Percentiles rank a stretch among this genome's conserved stretches.
Conservation (phyloP, 352 stramenopile species). For the Phytophthora hybrid region DNA sequence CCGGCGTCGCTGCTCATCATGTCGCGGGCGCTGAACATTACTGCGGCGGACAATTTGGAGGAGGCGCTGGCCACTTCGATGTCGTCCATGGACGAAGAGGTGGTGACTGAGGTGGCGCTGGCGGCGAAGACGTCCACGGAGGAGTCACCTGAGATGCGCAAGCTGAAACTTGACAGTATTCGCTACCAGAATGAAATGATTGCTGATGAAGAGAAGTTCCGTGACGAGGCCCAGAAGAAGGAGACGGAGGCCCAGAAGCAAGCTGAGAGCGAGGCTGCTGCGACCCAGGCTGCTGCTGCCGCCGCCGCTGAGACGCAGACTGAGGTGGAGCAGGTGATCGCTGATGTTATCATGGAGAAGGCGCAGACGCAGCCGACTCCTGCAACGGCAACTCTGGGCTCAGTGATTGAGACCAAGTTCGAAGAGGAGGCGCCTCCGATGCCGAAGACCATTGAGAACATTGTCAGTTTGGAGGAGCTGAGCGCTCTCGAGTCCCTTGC, state of each 20-base stretch:
- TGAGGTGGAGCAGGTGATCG: slow-evolving; percentile 45
- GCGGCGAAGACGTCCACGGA: slow-evolving; percentile 75
- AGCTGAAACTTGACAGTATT: slow-evolving; percentile 92
- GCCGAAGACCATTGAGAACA: slow-evolving; percentile 75
- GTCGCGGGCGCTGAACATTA: slow-evolving; percentile 97
- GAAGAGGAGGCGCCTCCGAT: slow-evolving; percentile 34
- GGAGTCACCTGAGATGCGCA: slow-evolving; percentile 76
- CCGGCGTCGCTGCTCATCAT: slow-evolving; percentile 99
- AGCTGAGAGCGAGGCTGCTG: slow-evolving; percentile 65
- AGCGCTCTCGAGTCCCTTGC: slow-evolving; percentile 85
- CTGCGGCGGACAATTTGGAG: slow-evolving; percentile 83
- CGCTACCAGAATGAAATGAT: slow-evolving; percentile 97
- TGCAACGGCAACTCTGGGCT: not conserved
- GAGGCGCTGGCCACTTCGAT: slow-evolving; percentile 88
- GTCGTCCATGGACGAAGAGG: slow-evolving; percentile 89
- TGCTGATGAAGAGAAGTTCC: slow-evolving; percentile 92
- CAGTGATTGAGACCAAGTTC: slow-evolving; percentile 23
- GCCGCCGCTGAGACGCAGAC: slow-evolving; percentile 36
- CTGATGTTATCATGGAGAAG: slow-evolving; percentile 46
- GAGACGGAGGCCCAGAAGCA: slow-evolving; percentile 82
- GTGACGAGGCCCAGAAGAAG: slow-evolving; percentile 85
- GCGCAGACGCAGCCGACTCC: slow-evolving; percentile 30
- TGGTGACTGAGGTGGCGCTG: slow-evolving; percentile 89
- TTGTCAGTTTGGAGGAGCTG: slow-evolving; percentile 84
- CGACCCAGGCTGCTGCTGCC: slow-evolving; percentile 38